Base-by-base conservation (phyloP, 495 filamentous ascomycete species). In the Cryomyces minteri region DNA sequence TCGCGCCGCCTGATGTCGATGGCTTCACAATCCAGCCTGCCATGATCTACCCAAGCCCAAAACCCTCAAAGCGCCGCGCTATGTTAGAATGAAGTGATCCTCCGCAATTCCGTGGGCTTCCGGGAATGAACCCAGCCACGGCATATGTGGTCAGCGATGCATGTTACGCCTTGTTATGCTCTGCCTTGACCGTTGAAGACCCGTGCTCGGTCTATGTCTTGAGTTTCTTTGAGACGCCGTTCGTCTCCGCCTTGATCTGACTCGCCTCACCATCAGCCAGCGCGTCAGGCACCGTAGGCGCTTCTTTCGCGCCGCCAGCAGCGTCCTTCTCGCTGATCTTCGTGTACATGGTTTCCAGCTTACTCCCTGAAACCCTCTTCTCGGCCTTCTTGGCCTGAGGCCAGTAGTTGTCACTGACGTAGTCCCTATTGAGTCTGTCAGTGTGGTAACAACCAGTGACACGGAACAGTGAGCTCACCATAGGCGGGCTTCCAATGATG, bases 381-480 rank as follows among this genome's bases (percentile, higher is more conserved):
- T 25, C 18, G 18, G 18, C 18, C 18, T 25, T 25, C 2, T 25
- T 25, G 18, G 18, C 18, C 32, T 56, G 45, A 7, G 66, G 64
- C 66, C 66, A 69, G 39, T 51, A 54, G 40, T 59, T 59, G 7
- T 25, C 47, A 31, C 58, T 54, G 28, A 62, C 58, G 47, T 61
- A 62, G n/a, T 54, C 47, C 64, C 64, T 67, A 31, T 37, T 37
- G 1, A 3, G 34, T 12, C 34, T 12, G 34, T 0, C 28, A 47
- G 41, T 48, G 31, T 46, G 39, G 31, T 28, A 8, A 54, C 7
- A 25, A 31, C 0, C 41, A 7, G 29, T 31, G 29, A 40, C 8
- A 18, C 4, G 31, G 42, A 18, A 31, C 40, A n/a, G 28, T 25
- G 18, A 25, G 56, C 60, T 61, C 63, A 64, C 63, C 63, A 68